These are phyloP conservation scores for Glycine latifolia DNA, from an alignment of 306 rosid genomes.

Conservation along the genomic window DNA sequence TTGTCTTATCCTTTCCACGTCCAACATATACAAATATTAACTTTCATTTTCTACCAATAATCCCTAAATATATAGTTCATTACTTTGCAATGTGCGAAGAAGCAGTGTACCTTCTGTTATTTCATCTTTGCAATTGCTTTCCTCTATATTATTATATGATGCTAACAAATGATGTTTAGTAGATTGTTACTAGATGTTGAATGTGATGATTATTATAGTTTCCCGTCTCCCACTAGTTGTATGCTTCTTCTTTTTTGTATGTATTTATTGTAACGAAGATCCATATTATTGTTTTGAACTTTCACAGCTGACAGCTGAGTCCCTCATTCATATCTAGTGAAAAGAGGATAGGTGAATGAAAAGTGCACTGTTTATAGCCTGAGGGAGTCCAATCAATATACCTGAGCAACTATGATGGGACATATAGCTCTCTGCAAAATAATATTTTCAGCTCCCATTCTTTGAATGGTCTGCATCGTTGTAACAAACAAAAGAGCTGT, in stretches of 20 bases:
- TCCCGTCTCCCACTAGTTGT: not conserved
- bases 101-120: not conserved
- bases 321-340: conserved; percentile 24
- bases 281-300: conserved; percentile 21
- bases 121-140: not conserved
- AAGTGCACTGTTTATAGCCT: not conserved
- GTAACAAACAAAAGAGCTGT: conserved; percentile 52
- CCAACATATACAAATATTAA: not conserved
- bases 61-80: not conserved
- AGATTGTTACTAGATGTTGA: not conserved
- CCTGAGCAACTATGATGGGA: conserved; percentile 57
- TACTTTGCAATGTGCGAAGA: not conserved
- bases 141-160: no score
- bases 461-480: conserved; percentile 52
- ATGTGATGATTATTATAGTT: not conserved
- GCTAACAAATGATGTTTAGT: not conserved
- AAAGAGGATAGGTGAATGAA: conserved; percentile 31
- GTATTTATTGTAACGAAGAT: not conserved
- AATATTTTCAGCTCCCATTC: conserved; percentile 47
- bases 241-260: not conserved
- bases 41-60: not conserved
- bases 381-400: conserved; percentile 38
- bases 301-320: conserved; percentile 35
- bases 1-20: conserved; percentile 15
- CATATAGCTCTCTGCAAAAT: conserved; percentile 56